Base-by-base conservation (phyloP, 768 basidiomycete genomes). In the Panus rudis region DNA sequence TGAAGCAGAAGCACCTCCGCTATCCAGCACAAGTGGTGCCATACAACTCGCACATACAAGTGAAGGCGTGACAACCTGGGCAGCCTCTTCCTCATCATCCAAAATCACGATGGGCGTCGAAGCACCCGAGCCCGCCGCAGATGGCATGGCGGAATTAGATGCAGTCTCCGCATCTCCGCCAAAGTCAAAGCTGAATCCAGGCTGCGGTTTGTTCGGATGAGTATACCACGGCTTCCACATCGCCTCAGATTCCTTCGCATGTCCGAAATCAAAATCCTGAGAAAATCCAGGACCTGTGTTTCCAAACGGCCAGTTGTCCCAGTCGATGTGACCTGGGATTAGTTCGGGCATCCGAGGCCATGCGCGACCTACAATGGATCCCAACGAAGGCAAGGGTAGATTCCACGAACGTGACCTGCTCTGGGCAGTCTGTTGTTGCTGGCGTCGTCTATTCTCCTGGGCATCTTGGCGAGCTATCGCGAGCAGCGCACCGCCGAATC, bases 151-250 rank as follows among this genome's bases (percentile, higher is more conserved):
- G 33, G 33, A 17, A 17, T 7, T 20, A 4, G 61, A 42, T 2
- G 65, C 41, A 3, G n/a, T 8, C 13, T 45, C 38, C 33, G 33
- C 33, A 6, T 35, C 33, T 0, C 69, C 67, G 3, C 71, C 72
- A 59, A 90, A 87, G 55, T 85, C 75, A 52, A 72, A 73, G 1
- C 79, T 76, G 57, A 83, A 88, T 1, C 83, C 84, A n/a, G 78
- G 64, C 12, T 71, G 65, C 5, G 76, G 65, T 4, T 60, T 62
- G 8, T 59, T 58, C 2, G 81, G 75, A 54, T 90, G 86, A 0
- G 86, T 89, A 60, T 51, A 60, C n/a, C 46, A 40, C 21, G 49
- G 53, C 41, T 47, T 49, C 45, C 49, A 60, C 5, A 24, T 25
- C 14, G 25, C 28, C 14, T 33, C 41, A 17, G 33, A 6, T 8